Conservation (phyloP, 345 rosid species). For the Acer yangbiense region DNA sequence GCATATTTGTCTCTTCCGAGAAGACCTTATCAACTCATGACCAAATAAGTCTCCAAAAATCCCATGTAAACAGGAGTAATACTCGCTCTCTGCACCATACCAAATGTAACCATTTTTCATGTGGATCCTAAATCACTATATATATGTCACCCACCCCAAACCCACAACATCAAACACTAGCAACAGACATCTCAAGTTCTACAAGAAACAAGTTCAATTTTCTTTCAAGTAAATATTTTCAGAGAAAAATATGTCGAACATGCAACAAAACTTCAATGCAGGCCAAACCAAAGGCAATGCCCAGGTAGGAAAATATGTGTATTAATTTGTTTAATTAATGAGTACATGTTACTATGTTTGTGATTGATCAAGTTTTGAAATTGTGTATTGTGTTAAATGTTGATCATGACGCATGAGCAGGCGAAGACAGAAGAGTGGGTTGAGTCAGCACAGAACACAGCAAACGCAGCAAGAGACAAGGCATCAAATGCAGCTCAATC, state of each 20-base stretch:
- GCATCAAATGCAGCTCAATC: constrained; percentile 15
- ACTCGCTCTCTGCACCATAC: not conserved
- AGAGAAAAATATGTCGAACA: constrained; percentile 13
- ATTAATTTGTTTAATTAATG: no score
- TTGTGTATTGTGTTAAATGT: not conserved
- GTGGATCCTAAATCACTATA: not conserved
- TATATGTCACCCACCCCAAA: not conserved
- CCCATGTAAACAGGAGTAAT: not conserved
- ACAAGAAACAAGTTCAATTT: no score
- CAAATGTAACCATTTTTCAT: not conserved
- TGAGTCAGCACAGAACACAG: constrained; percentile 16
- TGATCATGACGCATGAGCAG: not conserved
- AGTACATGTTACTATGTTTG: no score
- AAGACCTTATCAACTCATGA: not conserved
- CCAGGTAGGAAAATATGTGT: not conserved
- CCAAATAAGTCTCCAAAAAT: not conserved
- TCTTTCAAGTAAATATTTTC: no score
- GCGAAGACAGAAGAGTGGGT: not conserved
- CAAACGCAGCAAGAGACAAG: constrained; percentile 28
- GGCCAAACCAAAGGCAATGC: not conserved
- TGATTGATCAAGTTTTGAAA: not conserved
- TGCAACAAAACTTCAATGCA: not conserved
- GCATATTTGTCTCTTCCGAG: not conserved
- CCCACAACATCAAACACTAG: not conserved
- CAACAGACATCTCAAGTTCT: no score